Conservation (phyloP, 192 early-diverging fungal species). For the Obelidium mucronatum region DNA sequence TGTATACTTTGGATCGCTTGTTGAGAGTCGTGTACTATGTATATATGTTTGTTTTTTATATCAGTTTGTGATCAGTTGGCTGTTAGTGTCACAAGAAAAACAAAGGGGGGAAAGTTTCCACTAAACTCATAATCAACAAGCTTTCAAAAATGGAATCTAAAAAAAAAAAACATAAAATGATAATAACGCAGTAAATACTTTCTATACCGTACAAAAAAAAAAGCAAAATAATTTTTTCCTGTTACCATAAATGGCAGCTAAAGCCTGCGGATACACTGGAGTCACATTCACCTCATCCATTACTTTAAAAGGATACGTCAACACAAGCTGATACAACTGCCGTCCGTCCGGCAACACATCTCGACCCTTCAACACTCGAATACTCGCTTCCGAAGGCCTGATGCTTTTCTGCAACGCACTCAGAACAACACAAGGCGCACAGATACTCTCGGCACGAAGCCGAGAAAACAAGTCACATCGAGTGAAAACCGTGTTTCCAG, state of each 20-base stretch:
- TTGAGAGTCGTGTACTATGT: constrained; percentile 82
- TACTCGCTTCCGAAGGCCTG: constrained; percentile 67
- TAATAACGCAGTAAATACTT: neutral
- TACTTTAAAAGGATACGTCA: constrained; percentile 76
- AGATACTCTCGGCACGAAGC: constrained; percentile 75
- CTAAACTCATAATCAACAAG: constrained; percentile 2
- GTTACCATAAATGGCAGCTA: constrained; percentile 82
- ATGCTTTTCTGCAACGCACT: constrained; percentile 71
- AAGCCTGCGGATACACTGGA: constrained; percentile 66
- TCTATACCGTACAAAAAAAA: too few species aligned
- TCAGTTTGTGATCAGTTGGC: constrained; percentile 52
- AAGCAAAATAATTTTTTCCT: constrained; percentile 42
- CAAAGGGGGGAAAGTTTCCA: neutral
- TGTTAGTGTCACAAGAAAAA: neutral
- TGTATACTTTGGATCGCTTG: constrained; percentile 64
- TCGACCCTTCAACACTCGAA: constrained; percentile 76
- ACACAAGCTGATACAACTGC: constrained; percentile 73
- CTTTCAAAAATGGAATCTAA: neutral
- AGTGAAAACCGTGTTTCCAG: constrained; percentile 63
- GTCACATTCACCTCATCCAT: constrained; percentile 62
- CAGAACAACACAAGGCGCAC: constrained; percentile 47
- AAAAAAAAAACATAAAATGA: too few species aligned
- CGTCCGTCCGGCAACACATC: constrained; percentile 76
- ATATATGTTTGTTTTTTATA: constrained; percentile 34
- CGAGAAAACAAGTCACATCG: constrained; percentile 76